Evolutionary conservation across 2,329 filamentous ascomycete genomes (phyloP), one percentile per base, ranked within the genome.

Genomic region (Fusarium citri): DNA sequence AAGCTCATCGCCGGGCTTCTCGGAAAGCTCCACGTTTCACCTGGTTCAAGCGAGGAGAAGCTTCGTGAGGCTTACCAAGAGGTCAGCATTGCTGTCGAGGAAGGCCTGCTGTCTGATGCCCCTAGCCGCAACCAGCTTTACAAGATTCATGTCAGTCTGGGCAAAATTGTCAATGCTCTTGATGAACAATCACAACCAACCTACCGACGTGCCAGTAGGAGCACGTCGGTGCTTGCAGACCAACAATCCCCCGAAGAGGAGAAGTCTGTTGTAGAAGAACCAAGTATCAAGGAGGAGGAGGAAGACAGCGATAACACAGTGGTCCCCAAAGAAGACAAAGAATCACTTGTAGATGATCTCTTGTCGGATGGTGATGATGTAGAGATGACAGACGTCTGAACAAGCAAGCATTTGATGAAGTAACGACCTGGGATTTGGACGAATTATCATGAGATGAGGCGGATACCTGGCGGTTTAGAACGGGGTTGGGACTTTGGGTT

Each of bases 1-100:
- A 98, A 97, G 78, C 86, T 91, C 2, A 83, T 96, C 12, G 89
- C 93, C 28, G 87, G 90, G 0, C 87, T 98, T 49, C 86, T 98
- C 2, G 89, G 89, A 70, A 98, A 98, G 80, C 84, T 98, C 3
- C 89, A 94, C 76, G 86, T 98, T 49, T 90, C 91, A 2, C 87
- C 93, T 0, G 84, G 91, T 3, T 89, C 89, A 0, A 84, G 84
- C 0, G 85, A 89, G 66, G 83, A 86, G 23, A 88, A 87, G 72
- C 81, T 90, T 64, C 82, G 87, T 68, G 83, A 86, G 41, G 76
- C 88, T 37, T 89, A 91, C 78, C 82, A 85, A 31, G 83, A 88
- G 48, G 82, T 91, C 48, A 83, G 86, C 31, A 83, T 87, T 30
- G 89, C 90, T 3, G 89, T 93, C 5, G 89, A 93, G 41, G 85